Evolutionary conservation across 257 asterid genomes (phyloP).

Genomic region (Rhazya stricta): DNA sequence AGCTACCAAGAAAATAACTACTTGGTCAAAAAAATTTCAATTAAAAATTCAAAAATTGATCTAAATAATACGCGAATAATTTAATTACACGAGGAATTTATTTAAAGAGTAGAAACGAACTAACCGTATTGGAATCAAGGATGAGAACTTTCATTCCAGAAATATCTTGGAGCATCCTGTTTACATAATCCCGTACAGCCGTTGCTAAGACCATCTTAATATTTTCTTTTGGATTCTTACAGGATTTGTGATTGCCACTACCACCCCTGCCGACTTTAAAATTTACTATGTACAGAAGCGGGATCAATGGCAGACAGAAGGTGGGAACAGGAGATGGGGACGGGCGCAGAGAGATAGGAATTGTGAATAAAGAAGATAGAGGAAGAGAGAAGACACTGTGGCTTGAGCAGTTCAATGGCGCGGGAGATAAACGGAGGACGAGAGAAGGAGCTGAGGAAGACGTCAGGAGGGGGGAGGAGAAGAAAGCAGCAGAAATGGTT

Average conservation of each 20-base stretch:
- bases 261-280: not conserved
- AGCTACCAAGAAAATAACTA: not conserved
- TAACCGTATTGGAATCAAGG: constrained; percentile 81
- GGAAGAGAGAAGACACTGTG: not conserved
- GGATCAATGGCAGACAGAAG: not conserved
- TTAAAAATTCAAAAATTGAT: too few species aligned
- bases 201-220: constrained; percentile 62
- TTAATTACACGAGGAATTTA: not conserved
- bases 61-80: too few species aligned
- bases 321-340: not conserved
- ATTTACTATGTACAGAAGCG: not conserved
- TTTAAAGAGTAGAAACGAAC: not conserved
- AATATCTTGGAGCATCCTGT: constrained; percentile 86
- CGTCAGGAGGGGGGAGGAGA: not conserved
- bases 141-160: constrained; percentile 98
- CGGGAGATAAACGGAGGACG: not conserved
- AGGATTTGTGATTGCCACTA: not conserved
- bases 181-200: constrained; percentile 70
- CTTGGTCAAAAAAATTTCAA: not conserved
- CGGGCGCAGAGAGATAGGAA: not conserved
- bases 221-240: not conserved
- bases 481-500: too few species aligned
- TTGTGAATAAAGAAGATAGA: not conserved
- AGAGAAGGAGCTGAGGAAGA: not conserved
- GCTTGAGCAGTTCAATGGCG: not conserved